Percentiles rank a stretch among this genome's conserved stretches.
These are phyloP conservation scores for Arabidopsis suecica DNA, from an alignment of 345 rosid genomes.

Conservation along the genomic window DNA sequence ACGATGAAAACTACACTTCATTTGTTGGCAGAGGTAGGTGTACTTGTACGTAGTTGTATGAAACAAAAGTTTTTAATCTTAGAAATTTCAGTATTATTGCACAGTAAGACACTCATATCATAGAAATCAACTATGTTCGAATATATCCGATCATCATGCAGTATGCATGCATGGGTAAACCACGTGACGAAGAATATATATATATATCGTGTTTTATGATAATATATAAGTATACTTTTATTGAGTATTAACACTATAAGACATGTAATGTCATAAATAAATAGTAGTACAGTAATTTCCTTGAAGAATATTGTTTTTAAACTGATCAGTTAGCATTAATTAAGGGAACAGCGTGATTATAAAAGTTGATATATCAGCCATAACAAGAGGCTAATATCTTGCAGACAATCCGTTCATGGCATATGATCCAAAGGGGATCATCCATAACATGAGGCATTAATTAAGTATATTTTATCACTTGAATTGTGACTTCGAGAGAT, in stretches of 20 bases:
- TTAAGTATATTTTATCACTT: too few species aligned
- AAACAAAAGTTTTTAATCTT: neutral
- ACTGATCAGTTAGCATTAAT: neutral
- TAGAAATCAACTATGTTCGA: neutral
- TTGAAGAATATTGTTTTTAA: neutral
- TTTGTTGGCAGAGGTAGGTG: neutral
- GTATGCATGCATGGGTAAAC: neutral
- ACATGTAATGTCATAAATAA: neutral
- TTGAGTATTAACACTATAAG: neutral
- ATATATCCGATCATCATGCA: slow-evolving; percentile 7
- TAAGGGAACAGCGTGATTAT: neutral
- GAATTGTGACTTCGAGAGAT: too few species aligned
- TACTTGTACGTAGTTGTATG: neutral
- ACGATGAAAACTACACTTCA: neutral
- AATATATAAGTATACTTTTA: neutral
- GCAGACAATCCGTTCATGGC: too few species aligned
- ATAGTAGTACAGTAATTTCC: neutral
- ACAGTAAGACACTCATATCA: neutral
- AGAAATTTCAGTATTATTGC: neutral
- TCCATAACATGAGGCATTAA: neutral
- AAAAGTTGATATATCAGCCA: neutral
- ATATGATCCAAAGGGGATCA: neutral
- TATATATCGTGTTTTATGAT: neutral
- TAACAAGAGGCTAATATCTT: neutral
- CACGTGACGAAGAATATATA: neutral